Evolutionary conservation across 306 rosid genomes (phyloP), one percentile per base, ranked within the genome.

Genomic region (Acacia acuminata): DNA sequence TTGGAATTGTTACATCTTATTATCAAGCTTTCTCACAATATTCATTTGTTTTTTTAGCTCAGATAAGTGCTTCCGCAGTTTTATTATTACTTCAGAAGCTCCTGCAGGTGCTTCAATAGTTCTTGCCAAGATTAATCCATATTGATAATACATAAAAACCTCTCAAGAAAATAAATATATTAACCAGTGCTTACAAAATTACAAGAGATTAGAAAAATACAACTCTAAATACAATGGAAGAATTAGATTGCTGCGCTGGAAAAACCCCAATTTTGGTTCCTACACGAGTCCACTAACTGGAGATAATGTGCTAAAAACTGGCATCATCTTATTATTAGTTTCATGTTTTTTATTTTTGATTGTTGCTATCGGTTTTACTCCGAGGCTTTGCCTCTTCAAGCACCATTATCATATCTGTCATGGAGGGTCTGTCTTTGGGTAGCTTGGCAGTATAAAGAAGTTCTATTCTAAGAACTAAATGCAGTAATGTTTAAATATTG

Each of bases 351-450:
- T 71, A 22, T 24, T 87, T 79, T 61, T 91, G 84, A 50, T 81
- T 85, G 82, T 82, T 89, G 88, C 94, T 82, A 50, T 88, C 88
- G 87, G 94, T 89, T 86, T 96, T 96, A 70, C 98, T 86, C 25
- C 97, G 48, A n/a, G 99, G 99, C 79, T 90, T 94, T 80, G 98
- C 99, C 87, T 94, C 99, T 85, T 85, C 98, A 77, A 96, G 97
- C 2, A 30, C 2, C 32, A 30, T 92, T 75, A 89, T 88, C 58
- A 94, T 96, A 84, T 96, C 98, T 85, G 55, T 94, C 99, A 96
- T 96, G 85, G 93, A 88, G 7, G 98, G 99, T 76, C 98, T 94
- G 55, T 94, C 99, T 82, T 88, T 94, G 1, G 99, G 97, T 69
- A 84, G 90, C 88, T 90, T 94, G 71, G 97, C 90, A 27, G 99